Evolutionary conservation across 345 rosid genomes (phyloP).

Genomic region (Dipteronia sinensis): DNA sequence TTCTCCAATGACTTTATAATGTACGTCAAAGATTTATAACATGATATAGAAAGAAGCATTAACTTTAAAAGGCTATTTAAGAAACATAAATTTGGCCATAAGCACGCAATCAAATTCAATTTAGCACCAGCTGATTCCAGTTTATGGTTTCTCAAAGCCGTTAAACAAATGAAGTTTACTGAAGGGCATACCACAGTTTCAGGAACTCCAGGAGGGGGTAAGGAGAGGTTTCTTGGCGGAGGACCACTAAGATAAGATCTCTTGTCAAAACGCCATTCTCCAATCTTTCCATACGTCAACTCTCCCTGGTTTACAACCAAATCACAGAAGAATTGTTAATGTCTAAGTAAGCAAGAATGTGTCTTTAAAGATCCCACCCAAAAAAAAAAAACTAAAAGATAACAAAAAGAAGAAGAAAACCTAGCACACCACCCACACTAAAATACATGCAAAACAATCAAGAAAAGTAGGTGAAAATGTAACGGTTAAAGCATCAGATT

Average conservation of each 20-base stretch:
- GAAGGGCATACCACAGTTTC: slow-evolving; percentile 67
- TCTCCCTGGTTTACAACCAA: slow-evolving; percentile 44
- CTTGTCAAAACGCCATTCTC: slow-evolving; percentile 86
- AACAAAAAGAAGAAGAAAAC: neutral
- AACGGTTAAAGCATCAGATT: neutral
- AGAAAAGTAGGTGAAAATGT: neutral
- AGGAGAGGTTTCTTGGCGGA: slow-evolving; percentile 67
- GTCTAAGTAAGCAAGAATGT: neutral
- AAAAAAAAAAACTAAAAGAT: neutral
- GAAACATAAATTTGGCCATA: too few species aligned
- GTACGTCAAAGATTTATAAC: neutral
- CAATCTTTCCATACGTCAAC: slow-evolving; percentile 69
- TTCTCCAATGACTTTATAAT: neutral
- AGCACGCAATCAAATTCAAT: neutral
- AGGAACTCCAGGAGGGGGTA: slow-evolving; percentile 84
- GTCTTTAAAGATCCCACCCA: neutral
- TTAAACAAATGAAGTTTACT: neutral
- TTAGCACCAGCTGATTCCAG: neutral
- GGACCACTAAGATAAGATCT: slow-evolving; percentile 67
- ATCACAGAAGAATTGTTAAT: neutral
- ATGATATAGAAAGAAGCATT: neutral
- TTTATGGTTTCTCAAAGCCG: slow-evolving; percentile 4
- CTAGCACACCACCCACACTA: neutral
- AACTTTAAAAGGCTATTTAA: too few species aligned
- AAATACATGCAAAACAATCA: slow-evolving; percentile 9